Conservation (phyloP, 306 rosid species). For the Quercus ilex region DNA sequence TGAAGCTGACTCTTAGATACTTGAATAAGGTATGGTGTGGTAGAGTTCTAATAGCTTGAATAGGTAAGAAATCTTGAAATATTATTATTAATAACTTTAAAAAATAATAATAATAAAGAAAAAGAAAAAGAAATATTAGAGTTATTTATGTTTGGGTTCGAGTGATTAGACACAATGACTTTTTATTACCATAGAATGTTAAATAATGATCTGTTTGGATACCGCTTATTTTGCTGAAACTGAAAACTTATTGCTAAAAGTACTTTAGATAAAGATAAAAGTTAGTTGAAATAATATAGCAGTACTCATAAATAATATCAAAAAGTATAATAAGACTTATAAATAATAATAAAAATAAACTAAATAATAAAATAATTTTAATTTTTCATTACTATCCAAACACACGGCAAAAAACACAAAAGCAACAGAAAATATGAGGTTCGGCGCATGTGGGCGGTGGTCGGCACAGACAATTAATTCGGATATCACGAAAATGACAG, state of each 20-base stretch:
- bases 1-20: no score
- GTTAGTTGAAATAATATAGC: no score
- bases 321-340: accelerated
- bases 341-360: no score
- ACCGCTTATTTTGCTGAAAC: accelerated
- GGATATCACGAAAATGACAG: background rate
- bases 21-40: no score
- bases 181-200: background rate
- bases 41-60: no score
- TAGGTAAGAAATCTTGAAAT: no score
- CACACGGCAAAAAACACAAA: background rate
- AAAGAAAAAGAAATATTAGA: background rate
- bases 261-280: no score
- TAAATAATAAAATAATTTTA: no score
- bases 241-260: no score
- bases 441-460: background rate
- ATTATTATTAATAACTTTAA: no score
- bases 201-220: background rate
- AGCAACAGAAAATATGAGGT: background rate
- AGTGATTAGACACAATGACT: background rate
- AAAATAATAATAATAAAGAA: no score
- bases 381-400: no score
- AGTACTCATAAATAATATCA: accelerated
- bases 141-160: background rate
- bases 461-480: background rate